Evolutionary conservation across 1,284 basidiomycete genomes (phyloP).

Genomic region (Malassezia equina): DNA sequence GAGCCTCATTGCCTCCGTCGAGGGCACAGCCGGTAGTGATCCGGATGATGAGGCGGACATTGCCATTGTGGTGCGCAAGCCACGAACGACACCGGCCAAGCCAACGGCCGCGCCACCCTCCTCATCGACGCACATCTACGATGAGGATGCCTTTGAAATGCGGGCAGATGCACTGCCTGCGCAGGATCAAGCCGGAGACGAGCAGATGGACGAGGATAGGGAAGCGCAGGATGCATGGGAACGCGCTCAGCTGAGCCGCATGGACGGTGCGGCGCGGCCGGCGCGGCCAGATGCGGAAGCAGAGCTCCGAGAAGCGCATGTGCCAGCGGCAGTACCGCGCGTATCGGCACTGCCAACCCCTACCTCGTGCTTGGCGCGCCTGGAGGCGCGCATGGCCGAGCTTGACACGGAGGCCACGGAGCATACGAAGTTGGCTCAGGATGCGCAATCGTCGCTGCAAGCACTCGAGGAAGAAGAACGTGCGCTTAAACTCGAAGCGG

Average conservation of each 20-base stretch:
- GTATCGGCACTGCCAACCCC: constrained; percentile 28
- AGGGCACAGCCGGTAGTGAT: constrained; percentile 11
- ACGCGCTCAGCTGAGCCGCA: constrained; percentile 26
- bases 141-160: constrained; percentile 5
- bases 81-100: not conserved
- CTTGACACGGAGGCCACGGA: constrained; percentile 22
- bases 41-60: constrained; percentile 21
- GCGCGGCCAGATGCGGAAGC: not conserved
- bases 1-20: constrained; percentile 1
- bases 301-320: constrained; percentile 14
- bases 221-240: constrained; percentile 52
- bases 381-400: constrained; percentile 17
- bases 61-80: constrained; percentile 13
- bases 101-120: not conserved
- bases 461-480: constrained; percentile 23
- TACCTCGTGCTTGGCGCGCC: constrained; percentile 24
- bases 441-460: constrained; percentile 18
- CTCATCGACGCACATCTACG: constrained; percentile 7
- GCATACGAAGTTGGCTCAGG: constrained; percentile 16
- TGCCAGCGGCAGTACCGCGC: constrained; percentile 25
- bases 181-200: not conserved
- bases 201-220: constrained; percentile 62
- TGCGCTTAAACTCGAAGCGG: constrained; percentile 27
- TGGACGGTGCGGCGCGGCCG: constrained; percentile 8
- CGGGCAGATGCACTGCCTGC: not conserved